These are phyloP conservation scores for Acanthamoeba triangularis DNA, from an alignment of 208 protist species.

Conservation along the genomic window DNA sequence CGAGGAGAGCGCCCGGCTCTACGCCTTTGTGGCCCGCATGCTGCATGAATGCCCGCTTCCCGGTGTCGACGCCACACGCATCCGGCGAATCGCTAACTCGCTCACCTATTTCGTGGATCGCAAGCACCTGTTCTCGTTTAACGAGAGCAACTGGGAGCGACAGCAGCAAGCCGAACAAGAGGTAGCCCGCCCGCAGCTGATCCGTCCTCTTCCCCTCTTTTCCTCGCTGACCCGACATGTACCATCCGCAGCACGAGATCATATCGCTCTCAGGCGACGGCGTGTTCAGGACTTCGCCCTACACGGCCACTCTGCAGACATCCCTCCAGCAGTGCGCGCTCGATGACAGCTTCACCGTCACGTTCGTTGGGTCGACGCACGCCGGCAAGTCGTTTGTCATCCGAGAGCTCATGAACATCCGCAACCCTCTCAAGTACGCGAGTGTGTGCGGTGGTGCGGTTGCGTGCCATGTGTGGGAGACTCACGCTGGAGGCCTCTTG, in stretches of 20 bases:
- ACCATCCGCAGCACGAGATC: not conserved
- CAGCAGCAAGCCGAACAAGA: constrained; percentile 8
- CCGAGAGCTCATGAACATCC: constrained; percentile 21
- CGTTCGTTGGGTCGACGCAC: constrained; percentile 47
- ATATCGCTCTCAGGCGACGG: constrained; percentile 17
- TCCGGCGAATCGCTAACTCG: constrained; percentile 23
- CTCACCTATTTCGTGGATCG: constrained; percentile 30
- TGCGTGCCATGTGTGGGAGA: too few species aligned
- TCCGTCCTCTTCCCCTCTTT: not conserved
- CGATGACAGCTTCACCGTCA: constrained; percentile 59
- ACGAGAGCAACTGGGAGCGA: not conserved
- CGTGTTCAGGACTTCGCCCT: not conserved
- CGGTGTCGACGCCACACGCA: not conserved
- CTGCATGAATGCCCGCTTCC: not conserved
- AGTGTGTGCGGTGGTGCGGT: too few species aligned
- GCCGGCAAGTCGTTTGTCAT: constrained; percentile 50
- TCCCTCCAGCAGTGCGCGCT: constrained; percentile 28
- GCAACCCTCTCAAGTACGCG: not conserved
- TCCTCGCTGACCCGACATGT: not conserved
- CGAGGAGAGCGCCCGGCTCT: constrained; percentile 16
- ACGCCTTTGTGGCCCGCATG: not conserved
- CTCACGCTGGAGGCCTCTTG: not conserved
- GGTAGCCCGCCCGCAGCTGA: not conserved
- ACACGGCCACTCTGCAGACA: not conserved
- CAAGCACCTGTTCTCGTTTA: constrained; percentile 7